These are phyloP conservation scores for Ceratocystis eucalypticola DNA, from an alignment of 2,329 filamentous ascomycete genomes.

Conservation along the genomic window DNA sequence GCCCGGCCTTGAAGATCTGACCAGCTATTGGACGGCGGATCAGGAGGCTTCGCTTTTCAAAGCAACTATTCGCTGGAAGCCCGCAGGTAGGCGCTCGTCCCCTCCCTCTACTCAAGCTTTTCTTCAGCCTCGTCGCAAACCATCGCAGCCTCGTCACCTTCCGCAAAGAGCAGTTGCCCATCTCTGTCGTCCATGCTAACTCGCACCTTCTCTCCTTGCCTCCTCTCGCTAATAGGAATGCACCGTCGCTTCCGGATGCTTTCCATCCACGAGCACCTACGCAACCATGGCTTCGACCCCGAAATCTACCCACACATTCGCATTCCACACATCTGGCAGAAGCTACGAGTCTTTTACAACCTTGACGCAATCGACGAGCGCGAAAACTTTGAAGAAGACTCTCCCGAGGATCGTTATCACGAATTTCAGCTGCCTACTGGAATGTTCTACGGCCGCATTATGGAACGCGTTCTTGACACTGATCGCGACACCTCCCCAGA, in stretches of 20 bases:
- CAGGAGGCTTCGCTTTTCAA: constrained; percentile 90
- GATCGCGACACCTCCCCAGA: constrained; percentile 14
- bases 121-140: background rate
- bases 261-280: constrained; percentile 65
- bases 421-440: constrained; percentile 49
- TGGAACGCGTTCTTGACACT: constrained; percentile 26
- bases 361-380: constrained; percentile 75
- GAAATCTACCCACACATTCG: constrained; percentile 63
- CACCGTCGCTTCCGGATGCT: constrained; percentile 92
- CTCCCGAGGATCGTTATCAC: constrained; percentile 46
- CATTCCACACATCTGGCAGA: constrained; percentile 84
- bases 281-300: constrained; percentile 66
- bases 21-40: constrained; percentile 67
- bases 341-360: constrained; percentile 72
- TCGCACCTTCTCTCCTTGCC: background rate
- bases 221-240: constrained; percentile 44
- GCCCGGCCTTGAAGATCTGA: constrained; percentile 40
- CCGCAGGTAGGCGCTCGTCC: constrained; percentile 50
- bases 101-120: background rate
- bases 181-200: background rate
- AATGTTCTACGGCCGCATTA: constrained; percentile 31
- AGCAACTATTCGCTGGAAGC: constrained; percentile 86
- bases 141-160: background rate
- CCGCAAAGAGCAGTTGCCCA: background rate
- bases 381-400: constrained; percentile 52